Base-by-base conservation (phyloP, 371 early-diverging fungal species). In the Chytridium lagenaria region DNA sequence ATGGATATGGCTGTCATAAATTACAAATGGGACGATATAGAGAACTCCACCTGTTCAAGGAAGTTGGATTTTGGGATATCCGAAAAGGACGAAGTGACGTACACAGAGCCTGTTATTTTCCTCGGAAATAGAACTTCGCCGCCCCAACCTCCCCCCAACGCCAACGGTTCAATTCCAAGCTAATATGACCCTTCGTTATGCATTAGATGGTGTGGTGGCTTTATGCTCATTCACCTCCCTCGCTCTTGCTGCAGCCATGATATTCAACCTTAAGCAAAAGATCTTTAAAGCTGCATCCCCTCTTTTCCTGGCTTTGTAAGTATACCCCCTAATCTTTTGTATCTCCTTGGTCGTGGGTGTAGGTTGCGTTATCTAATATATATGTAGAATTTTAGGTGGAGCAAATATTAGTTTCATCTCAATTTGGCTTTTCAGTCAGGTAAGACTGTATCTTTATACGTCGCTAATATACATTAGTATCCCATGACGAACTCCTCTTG, bases 231-330 rank as follows among this genome's bases (percentile, higher is more conserved):
- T 70, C 50, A 49, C 59, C 10, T 50, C 70, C 30, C 34, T 70
- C 16, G 31, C 55, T 28, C 22, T 55, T 2, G 59, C 50, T 10
- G 67, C 12, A 5, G 49, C 23, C 37, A 72, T 72, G 73, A 15
- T 72, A 15, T 31, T 72, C 7, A 12, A 57, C 31, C 44, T 68
- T 2, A 67, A 66, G 52, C 39, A 50, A 16, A 72, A 72, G 67
- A 59, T 72, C 33, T 72, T 72, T 64, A 72, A 72, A 36, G 73
- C 73, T 1, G 10, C 71, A 26, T 19, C 50, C 23, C 71, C 71
- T 28, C 5, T 39, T 16, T 71, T 71, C 40, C 34, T 71, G 51
- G 64, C 31, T 2, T 7, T 71, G 71, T 61, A 37, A 30, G 61
- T 55, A 30, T 44, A 19, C 7, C 19, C n/a, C n/a, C n/a, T n/a